phyloP scores from a whole-genome alignment of 495 filamentous ascomycete genomes.

The Viridothelium virens region DNA sequence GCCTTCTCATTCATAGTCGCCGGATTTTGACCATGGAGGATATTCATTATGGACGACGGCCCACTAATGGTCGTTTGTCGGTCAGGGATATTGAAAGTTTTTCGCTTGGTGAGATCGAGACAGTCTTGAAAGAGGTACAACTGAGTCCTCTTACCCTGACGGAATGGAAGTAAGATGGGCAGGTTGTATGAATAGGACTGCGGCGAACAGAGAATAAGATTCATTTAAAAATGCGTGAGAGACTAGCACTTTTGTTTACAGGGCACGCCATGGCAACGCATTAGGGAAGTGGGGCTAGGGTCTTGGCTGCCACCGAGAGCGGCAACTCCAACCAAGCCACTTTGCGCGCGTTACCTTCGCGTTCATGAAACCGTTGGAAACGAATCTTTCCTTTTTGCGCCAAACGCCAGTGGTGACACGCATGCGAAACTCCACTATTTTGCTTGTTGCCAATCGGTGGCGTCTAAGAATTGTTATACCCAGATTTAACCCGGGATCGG shows the following conservation, averaged over 20 bases:
- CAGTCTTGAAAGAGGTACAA: background rate
- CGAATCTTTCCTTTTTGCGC: background rate
- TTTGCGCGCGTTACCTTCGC: slow-evolving; percentile 6
- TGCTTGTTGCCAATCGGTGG: no score
- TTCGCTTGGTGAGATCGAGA: no score
- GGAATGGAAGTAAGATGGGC: background rate
- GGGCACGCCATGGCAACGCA: background rate
- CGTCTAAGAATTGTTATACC: no score
- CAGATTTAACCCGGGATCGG: no score
- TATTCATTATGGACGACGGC: background rate
- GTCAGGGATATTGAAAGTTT: background rate
- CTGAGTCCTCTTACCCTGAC: slow-evolving; percentile 4
- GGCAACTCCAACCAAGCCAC: background rate
- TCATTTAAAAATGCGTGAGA: background rate
- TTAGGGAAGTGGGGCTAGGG: background rate
- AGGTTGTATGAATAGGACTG: background rate
- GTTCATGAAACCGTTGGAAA: slow-evolving; percentile 1
- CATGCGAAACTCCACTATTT: no score
- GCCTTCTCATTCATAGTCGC: slow-evolving; percentile 8
- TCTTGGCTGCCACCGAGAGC: background rate
- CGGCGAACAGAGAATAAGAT: background rate
- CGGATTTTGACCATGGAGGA: background rate
- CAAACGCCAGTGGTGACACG: background rate
- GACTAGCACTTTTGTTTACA: slow-evolving; percentile 4
- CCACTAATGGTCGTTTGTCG: background rate